Evolutionary conservation across 1,284 basidiomycete species (phyloP), one percentile per base, ranked within the genome.

Genomic region (Lignosus rhinocerotis): DNA sequence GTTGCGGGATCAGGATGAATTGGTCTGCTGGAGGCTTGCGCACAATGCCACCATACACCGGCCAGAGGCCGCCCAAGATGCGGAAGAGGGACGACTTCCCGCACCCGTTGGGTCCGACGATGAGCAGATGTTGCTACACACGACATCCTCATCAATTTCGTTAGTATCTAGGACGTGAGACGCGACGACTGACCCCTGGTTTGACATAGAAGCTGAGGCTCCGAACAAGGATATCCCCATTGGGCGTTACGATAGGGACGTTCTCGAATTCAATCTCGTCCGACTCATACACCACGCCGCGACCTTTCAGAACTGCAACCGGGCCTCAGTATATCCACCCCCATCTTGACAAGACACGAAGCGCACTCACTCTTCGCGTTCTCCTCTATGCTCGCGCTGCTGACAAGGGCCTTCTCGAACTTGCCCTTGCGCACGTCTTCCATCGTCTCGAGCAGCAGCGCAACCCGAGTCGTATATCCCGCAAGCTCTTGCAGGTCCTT

Each of bases 51-150:
- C 93, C 96, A 69, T 98, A 97, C 4, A 98, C 92, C 1, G 96
- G 96, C 96, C 96, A 99, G 7, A 99, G 83, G 17, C 96, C 96
- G 42, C 96, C 96, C 2, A 99, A 80, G 59, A 98, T 97, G 30
- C 96, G 87, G 82, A 97, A 98, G 51, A 98, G 76, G 6, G 90
- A 93, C 0, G 90, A 92, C 72, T 96, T 96, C 25, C 94, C 94
- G 67, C 92, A 91, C 10, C 88, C 96, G 69, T 98, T 98, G 0
- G 95, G 93, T 2, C 95, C 94, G 48, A 96, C 90, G 48, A 96
- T 94, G 14, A 96, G 84, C 3, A 96, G 76, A 69, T 96, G 92
- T 85, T 94, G 87, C 90, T 94, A 30, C 46, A 21, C 4, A 2
- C 19, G 46, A 5, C 3, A 17, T 7, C 32, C 17, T 3, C 32